A percentile compares a stretch with the other conserved stretches of the same genome.
Conservation (phyloP, 1,284 basidiomycete species). For the Ceratobasidium sp. region DNA sequence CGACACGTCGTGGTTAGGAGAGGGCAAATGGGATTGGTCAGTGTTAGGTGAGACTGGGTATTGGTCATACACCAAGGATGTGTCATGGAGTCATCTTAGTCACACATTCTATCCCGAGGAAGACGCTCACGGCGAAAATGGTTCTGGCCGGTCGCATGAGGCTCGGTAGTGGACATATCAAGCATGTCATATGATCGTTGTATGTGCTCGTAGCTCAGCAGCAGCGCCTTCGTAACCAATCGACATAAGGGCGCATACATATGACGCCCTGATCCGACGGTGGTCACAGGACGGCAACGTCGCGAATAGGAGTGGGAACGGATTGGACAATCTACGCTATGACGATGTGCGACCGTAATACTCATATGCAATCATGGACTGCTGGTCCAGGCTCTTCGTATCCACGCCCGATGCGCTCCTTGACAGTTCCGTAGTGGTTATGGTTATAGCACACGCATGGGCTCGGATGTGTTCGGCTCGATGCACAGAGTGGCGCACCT, state of each 20-base stretch:
- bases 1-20: slow-evolving; percentile 44
- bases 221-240: neutral
- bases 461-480: neutral
- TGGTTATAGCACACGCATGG: neutral
- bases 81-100: neutral
- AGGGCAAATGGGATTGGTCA: slow-evolving; percentile 41
- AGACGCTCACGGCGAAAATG: neutral
- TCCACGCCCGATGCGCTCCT: neutral
- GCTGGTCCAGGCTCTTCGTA: neutral
- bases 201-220: too few species aligned
- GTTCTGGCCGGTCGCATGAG: slow-evolving; percentile 4
- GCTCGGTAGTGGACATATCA: neutral
- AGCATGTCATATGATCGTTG: slow-evolving; percentile 10
- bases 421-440: neutral
- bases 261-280: neutral
- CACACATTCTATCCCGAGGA: neutral
- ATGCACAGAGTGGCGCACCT: slow-evolving; percentile 3
- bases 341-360: neutral
- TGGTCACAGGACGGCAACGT: too few species aligned
- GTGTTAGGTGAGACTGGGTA: neutral
- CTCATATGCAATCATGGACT: too few species aligned
- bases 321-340: too few species aligned
- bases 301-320: slow-evolving; percentile 14
- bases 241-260: slow-evolving; percentile 1
- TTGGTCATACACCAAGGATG: neutral